These are phyloP conservation scores for Pythium brassicae DNA, from an alignment of 352 stramenopile genomes.

Conservation along the genomic window DNA sequence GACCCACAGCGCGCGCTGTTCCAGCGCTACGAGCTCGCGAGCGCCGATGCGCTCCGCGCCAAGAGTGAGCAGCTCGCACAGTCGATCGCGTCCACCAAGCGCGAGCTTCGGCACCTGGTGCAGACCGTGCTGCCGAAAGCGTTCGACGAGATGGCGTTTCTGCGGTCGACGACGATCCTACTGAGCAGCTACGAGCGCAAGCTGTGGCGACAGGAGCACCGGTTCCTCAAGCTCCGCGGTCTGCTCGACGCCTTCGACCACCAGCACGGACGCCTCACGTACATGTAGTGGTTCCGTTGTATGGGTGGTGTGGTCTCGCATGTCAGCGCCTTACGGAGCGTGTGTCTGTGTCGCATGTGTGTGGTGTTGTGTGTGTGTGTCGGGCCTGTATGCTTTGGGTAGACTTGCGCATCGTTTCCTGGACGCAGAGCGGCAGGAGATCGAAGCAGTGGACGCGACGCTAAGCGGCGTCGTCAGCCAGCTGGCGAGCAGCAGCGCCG, in stretches of 20 bases:
- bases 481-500: neutral
- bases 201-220: slow-evolving; percentile 37
- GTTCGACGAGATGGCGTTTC: slow-evolving; percentile 32
- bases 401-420: slow-evolving; percentile 23
- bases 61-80: slow-evolving; percentile 9
- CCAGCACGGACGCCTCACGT: slow-evolving; percentile 34
- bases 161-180: slow-evolving; percentile 32
- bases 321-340: too few species aligned
- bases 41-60: slow-evolving; percentile 5
- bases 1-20: slow-evolving; percentile 16
- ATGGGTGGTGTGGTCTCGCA: too few species aligned
- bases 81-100: slow-evolving; percentile 19
- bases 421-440: slow-evolving; percentile 23
- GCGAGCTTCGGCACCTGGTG: slow-evolving; percentile 21
- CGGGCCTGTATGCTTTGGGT: neutral
- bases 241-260: slow-evolving; percentile 31
- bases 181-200: slow-evolving; percentile 46
- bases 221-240: slow-evolving; percentile 25
- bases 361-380: neutral
- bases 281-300: neutral
- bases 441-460: slow-evolving; percentile 71
- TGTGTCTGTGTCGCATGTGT: too few species aligned
- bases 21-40: slow-evolving; percentile 43
- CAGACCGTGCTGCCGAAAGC: slow-evolving; percentile 12
- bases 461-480: slow-evolving; percentile 49